Evolutionary conservation across 495 filamentous ascomycete species (phyloP).

Genomic region (Geopyxis carbonaria): DNA sequence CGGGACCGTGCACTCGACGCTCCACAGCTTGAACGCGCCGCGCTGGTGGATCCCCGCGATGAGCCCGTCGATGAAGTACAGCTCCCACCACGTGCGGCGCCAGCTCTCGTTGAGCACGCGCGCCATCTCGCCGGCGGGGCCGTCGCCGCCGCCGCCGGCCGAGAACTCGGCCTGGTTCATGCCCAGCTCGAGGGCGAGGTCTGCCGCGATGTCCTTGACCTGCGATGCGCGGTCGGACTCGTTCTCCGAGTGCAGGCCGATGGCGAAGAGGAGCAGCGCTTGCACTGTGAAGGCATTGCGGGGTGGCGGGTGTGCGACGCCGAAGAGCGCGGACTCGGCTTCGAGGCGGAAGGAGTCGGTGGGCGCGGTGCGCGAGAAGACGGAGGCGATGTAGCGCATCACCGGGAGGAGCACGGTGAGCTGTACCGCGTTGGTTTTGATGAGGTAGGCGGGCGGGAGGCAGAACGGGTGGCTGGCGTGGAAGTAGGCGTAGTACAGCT

Average conservation of each 20-base stretch:
- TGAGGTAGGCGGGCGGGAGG: constrained; percentile 28
- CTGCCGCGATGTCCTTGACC: constrained; percentile 48
- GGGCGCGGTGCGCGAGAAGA: constrained; percentile 37
- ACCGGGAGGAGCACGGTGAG: constrained; percentile 33
- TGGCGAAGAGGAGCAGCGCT: constrained; percentile 55
- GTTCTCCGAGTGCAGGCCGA: constrained; percentile 60
- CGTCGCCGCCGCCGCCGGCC: constrained; percentile 29
- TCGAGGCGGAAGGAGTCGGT: constrained; percentile 39
- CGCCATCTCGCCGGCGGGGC: constrained; percentile 34
- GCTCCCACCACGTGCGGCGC: constrained; percentile 82
- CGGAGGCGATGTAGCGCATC: constrained; percentile 53
- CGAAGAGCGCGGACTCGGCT: constrained; percentile 37
- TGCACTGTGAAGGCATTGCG: constrained; percentile 57
- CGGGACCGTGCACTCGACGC: constrained; percentile 39
- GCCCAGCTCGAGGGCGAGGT: constrained; percentile 55
- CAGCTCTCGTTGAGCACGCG: constrained; percentile 54
- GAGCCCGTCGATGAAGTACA: constrained; percentile 64
- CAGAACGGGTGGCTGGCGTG: constrained; percentile 52
- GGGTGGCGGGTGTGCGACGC: constrained; percentile 26
- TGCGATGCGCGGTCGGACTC: constrained; percentile 48
- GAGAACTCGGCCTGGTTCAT: constrained; percentile 42
- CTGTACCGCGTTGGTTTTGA: constrained; percentile 10
- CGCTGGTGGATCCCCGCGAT: constrained; percentile 39
- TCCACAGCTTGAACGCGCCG: constrained; percentile 40
- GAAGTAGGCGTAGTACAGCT: constrained; percentile 46